Evolutionary conservation across 2,329 filamentous ascomycete species (phyloP), one percentile per base, ranked within the genome.

Genomic region (Arthrobotrys iridis): DNA sequence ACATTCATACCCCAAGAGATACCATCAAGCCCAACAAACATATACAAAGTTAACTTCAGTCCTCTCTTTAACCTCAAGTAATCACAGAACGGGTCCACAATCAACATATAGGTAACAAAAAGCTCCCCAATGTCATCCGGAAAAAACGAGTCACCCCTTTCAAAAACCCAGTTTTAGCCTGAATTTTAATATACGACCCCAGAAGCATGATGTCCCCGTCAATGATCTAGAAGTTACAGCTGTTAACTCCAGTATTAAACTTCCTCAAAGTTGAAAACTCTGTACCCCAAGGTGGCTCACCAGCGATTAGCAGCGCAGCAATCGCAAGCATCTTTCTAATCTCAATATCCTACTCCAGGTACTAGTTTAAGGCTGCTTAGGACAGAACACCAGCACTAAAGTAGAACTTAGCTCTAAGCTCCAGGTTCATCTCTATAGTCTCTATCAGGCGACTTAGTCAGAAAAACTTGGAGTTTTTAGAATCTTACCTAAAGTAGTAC

Each of bases 121-220:
- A 64, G 6, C n/a, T 28, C 6, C 10, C 41, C 30, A 8, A 64
- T 24, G 13, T 33, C 18, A 2, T 26, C 41, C 1, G 28, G 45
- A 4, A 64, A 24, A 18, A 50, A 64, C 59, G 7, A 15, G 41
- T 13, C 3, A 48, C 37, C 2, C 2, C 4, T 18, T 50, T 48
- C 8, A 13, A 22, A 10, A 48, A 37, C 6, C 59, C 43, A 13
- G 59, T 64, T 7, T 35, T 18, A 1, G n/a, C 11, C 43, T 64
- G 59, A 3, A 15, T 64, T 33, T 64, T 64, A 20, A 35, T 64
- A 18, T 64, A 64, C 3, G 2, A 4, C 7, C 7, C 6, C 2
- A 64, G 11, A 13, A 64, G 30, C n/a, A 64, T n/a, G 7, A 50
- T 15, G n/a, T 50, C 43, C 4, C 15, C 41, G 11, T 64, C 59